Evolutionary conservation across 1,284 basidiomycete genomes (phyloP).

Genomic region (Rhodotorula sp.): DNA sequence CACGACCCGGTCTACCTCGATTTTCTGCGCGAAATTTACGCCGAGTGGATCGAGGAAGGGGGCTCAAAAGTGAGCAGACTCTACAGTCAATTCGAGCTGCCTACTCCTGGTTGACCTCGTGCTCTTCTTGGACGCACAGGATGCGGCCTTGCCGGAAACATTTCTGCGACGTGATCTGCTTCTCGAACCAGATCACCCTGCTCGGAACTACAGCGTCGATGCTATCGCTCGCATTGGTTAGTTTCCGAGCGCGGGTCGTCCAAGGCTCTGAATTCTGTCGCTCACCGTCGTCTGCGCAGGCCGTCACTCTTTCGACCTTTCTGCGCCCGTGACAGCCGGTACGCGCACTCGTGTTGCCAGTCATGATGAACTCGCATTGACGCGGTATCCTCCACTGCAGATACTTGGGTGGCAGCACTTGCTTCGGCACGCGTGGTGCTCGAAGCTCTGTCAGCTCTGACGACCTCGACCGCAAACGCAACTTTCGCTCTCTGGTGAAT

Average conservation of each 20-base stretch:
- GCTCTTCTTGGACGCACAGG: conserved; percentile 32
- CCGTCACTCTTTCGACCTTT: conserved; percentile 52
- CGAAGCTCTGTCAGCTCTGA: conserved; percentile 44
- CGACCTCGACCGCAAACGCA: conserved; percentile 10
- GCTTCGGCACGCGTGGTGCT: conserved; percentile 49
- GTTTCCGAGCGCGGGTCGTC: background rate
- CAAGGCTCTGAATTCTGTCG: no score
- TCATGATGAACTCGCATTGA: background rate
- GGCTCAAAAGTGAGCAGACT: conserved; percentile 46
- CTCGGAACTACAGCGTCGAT: background rate
- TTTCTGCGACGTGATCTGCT: conserved; percentile 46
- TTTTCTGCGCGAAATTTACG: conserved; percentile 48
- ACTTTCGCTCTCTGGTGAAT: conserved; percentile 48
- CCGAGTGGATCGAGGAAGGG: conserved; percentile 48
- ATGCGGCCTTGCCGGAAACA: conserved; percentile 49
- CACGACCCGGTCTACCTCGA: conserved; percentile 47
- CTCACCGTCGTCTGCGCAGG: conserved; percentile 39
- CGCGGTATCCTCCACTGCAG: conserved; percentile 28
- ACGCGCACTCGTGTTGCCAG: background rate
- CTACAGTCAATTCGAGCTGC: no score
- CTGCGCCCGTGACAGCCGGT: conserved; percentile 49
- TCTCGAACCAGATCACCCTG: conserved; percentile 12
- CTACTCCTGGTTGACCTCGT: background rate
- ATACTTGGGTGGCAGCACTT: conserved; percentile 47
- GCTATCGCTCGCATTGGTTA: conserved; percentile 22